Conservation (phyloP, 805 yeast species). For the Starmerella tilneyi region DNA sequence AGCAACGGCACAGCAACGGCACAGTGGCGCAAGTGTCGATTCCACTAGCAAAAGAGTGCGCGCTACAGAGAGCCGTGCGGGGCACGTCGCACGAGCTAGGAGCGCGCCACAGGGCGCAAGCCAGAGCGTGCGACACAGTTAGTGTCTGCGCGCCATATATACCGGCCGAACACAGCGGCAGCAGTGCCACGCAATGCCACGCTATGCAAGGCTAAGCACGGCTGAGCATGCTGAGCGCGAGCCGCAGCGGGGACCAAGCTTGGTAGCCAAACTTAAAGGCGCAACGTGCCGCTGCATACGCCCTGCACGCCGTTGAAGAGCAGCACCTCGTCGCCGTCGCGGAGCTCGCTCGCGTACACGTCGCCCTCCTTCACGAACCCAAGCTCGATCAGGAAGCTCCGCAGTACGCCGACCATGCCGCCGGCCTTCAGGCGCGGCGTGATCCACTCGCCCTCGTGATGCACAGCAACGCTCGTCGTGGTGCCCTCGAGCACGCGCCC, state of each 20-base stretch:
- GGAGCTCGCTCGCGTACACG: slow-evolving; percentile 39
- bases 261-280: neutral
- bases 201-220: too few species aligned
- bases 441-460: slow-evolving; percentile 48
- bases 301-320: slow-evolving; percentile 81
- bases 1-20: too few species aligned
- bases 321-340: slow-evolving; percentile 57
- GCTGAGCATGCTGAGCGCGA: neutral
- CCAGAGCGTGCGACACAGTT: too few species aligned
- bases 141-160: too few species aligned
- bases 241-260: neutral
- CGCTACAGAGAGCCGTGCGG: too few species aligned
- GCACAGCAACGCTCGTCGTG: slow-evolving; percentile 67
- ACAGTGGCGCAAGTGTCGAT: too few species aligned
- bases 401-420: slow-evolving; percentile 72
- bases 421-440: slow-evolving; percentile 74
- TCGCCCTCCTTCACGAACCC: slow-evolving; percentile 46
- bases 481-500: slow-evolving; percentile 69
- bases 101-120: too few species aligned
- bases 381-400: slow-evolving; percentile 52
- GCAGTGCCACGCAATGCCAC: too few species aligned
- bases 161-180: too few species aligned
- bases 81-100: too few species aligned
- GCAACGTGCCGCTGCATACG: slow-evolving; percentile 30
- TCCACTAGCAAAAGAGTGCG: too few species aligned